Base-by-base conservation (phyloP, 2,329 filamentous ascomycete genomes). In the Colletotrichum cereale region DNA sequence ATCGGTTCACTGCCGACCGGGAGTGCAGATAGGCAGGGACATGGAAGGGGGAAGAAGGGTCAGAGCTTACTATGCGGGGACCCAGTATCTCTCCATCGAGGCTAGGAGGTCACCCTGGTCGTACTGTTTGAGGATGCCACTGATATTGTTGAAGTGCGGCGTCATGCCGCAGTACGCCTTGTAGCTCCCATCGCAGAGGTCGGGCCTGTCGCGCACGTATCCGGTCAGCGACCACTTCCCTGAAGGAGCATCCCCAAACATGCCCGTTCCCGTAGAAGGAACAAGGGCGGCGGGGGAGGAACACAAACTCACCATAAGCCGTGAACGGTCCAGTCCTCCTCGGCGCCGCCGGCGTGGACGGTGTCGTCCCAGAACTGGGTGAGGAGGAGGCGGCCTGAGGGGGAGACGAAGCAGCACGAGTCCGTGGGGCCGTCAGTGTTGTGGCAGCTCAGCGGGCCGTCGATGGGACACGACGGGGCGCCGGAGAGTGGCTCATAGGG, bases 301-400 rank as follows among this genome's bases (percentile, higher is more conserved):
- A 36, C 21, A 24, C 2, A 29, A 57, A 74, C 79, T 38, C 71
- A 84, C 83, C 84, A 85, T 38, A 85, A 74, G n/a, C 83, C 83
- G 58, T 84, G 83, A 1, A 85, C 67, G 1, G 83, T 85, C 83
- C 82, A 85, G 67, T 84, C 83, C 68, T 82, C 78, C 70, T 84
- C 83, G 5, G 79, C 75, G n/a, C 82, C 83, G 3, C 78, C 78
- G 5, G 79, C 81, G 70, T 84, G 81, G 26, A 80, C 75, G 71
- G 83, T 74, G 38, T 80, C 75, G 64, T 85, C 83, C 83, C 83
- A 85, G 76, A 84, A 84, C 77, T 84, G 83, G 3, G 83, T 82
- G 44, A 85, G 75, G 57, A 84, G 75, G 66, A 85, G 74, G 29
- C 82, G 77, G 7, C 83, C 83, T 24, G 83, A 81, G 0, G 83